Evolutionary conservation across 331 rosid genomes (phyloP).

Genomic region (Acacia pycnantha): DNA sequence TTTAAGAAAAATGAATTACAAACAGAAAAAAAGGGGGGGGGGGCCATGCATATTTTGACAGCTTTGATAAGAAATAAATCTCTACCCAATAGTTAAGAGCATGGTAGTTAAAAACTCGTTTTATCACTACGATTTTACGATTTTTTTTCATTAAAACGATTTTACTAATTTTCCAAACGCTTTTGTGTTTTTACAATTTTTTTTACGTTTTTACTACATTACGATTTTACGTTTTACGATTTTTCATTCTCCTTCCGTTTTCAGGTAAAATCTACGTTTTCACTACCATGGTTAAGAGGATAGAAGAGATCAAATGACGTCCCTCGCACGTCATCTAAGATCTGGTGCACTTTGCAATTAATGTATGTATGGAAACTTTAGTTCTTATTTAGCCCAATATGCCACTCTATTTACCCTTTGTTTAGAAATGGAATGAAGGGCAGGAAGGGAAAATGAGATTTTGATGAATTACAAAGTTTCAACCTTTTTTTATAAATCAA

Average conservation of each 20-base stretch:
- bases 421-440: background rate
- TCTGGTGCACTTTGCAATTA: background rate
- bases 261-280: no score
- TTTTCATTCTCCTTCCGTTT: no score
- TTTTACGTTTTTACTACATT: no score
- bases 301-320: constrained; percentile 40
- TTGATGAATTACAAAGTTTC: background rate
- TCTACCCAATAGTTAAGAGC: constrained; percentile 30
- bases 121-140: no score
- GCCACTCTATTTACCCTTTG: background rate
- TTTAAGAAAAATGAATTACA: background rate
- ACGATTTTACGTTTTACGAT: no score
- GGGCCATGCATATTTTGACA: background rate
- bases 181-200: no score
- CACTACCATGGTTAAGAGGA: no score
- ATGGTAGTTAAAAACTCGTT: no score
- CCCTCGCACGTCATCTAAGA: constrained; percentile 26
- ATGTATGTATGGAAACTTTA: constrained; percentile 12
- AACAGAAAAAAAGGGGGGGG: background rate
- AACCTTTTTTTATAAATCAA: no score
- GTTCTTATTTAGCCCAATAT: constrained; percentile 21
- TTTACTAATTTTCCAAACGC: no score
- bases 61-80: constrained; percentile 30
- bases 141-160: no score
- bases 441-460: background rate